Base-by-base conservation (phyloP, 208 protist species). In the Baffinella frigidus region DNA sequence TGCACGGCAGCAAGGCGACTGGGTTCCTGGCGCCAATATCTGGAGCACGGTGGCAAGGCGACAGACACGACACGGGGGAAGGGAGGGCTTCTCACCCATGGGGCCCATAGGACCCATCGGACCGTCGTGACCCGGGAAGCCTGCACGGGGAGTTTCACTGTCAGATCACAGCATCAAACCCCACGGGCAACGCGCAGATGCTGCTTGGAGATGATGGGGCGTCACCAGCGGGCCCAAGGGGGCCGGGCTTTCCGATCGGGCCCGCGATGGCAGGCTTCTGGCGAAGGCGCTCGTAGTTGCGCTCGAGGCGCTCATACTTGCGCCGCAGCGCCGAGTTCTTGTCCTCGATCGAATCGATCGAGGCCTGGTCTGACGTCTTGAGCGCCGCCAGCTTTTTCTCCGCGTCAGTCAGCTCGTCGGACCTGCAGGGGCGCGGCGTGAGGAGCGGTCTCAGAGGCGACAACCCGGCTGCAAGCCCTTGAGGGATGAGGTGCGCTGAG, bases 261-360 rank as follows among this genome's bases (percentile, higher is more conserved):
- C 77, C 77, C 2, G 77, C 39, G 11, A 87, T 87, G 41, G 77
- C 48, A 61, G 77, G 77, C 44, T 87, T 56, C 3, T 71, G 27
- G 77, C 77, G 43, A 17, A 87, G 77, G 50, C 77, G 77, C 77
- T 68, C 50, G 77, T 87, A 87, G 77, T 87, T 87, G 48, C 77
- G 43, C 77, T 71, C 36, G 41, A 87, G 44, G 48, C 77, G 27
- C n/a, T 87, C 36, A 43, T 87, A 87, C 77, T 87, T 41, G 33
- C 77, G 43, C 0, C 77, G 77, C n/a, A 87, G 77, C 2, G 0
- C 77, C 30, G 17, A 43, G 50, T 87, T 87, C 50, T 87, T 87
- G 77, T 56, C 50, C 44, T 87, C 77, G 38, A 87, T 11, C 20
- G 17, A 11, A 11, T 87, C 77, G 10, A 87, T 11, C 33, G 43